Evolutionary conservation across 371 early-diverging fungal genomes (phyloP), one percentile per base, ranked within the genome.

Genomic region (Mortierella sp.): DNA sequence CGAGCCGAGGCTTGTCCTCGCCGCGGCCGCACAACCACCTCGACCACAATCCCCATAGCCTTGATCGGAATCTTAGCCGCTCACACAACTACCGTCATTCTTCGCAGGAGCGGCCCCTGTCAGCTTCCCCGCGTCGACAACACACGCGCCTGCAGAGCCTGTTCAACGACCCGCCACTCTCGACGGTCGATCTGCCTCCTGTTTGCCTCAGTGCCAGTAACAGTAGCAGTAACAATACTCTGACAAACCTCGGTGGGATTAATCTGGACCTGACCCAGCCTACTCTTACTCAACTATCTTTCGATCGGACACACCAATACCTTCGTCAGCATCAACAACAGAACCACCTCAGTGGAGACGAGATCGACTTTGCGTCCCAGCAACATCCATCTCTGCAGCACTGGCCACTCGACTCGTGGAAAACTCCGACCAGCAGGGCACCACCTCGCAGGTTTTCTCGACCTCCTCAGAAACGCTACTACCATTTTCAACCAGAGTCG

Each of bases 401-500:
- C 37, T 37, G 37, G 37, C 37, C 37, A 37, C 37, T 37, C 9
- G 3, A 37, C 9, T 9, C 37, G 3, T 37, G 37, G 37, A 37
- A 37, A 37, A 37, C 37, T 37, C 37, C 37, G 37, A 37, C 37
- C 37, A 37, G 37, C 37, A 37, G 37, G 18, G 63, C 43, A 51
- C 68, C 26, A 0, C 57, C 62, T 21, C 25, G 59, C 7, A 67
- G 26, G 59, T 67, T 73, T 55, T 62, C 74, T 15, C 63, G 68
- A 16, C 63, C 52, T 44, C 59, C 51, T 23, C 66, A 66, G 53
- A 68, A 68, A 18, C 60, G 68, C 12, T 68, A 73, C n/a, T 73
- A 73, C 50, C 74, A 73, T 43, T 68, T 73, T 50, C 57, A 67
- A 16, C 63, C 74, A 16, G 74, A 73, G 19, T 23, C 68, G 4